These are phyloP conservation scores for Podaxis carcinomalis DNA, from an alignment of 768 basidiomycete species.

Conservation along the genomic window DNA sequence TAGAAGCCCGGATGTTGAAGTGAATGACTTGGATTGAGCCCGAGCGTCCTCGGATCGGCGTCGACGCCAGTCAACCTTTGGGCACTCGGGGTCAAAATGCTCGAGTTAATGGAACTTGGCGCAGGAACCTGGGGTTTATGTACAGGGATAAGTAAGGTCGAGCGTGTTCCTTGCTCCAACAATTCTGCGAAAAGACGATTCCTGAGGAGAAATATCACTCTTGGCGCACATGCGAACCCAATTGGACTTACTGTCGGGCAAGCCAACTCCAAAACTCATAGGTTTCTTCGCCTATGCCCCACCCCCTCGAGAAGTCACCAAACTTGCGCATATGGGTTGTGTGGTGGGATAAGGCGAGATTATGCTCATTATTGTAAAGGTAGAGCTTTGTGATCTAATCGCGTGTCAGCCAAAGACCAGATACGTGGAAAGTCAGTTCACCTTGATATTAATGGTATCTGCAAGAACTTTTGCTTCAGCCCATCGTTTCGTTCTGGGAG, in stretches of 20 bases:
- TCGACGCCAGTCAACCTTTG: constrained; percentile 44
- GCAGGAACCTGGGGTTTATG: constrained; percentile 41
- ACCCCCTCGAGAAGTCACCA: constrained; percentile 79
- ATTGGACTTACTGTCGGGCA: constrained; percentile 71
- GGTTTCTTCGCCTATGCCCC: constrained; percentile 96
- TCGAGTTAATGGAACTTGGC: constrained; percentile 17
- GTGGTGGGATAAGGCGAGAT: constrained; percentile 77
- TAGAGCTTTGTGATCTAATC: constrained; percentile 82
- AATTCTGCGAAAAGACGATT: constrained; percentile 90
- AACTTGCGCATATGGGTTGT: constrained; percentile 83
- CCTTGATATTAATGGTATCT: constrained; percentile 91
- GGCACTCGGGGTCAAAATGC: constrained; percentile 15
- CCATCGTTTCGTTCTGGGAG: constrained; percentile 95
- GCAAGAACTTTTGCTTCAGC: constrained; percentile 97
- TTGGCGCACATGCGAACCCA: neutral
- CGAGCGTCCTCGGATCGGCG: constrained; percentile 49
- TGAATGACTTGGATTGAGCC: constrained; percentile 75
- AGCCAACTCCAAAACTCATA: constrained; percentile 99
- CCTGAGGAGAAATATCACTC: constrained; percentile 32
- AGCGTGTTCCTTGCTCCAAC: constrained; percentile 73
- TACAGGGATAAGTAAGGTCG: constrained; percentile 57
- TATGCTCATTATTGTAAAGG: constrained; percentile 85
- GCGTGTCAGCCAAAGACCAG: neutral
- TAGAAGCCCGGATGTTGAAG: constrained; percentile 92
- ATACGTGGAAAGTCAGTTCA: constrained; percentile 19